Evolutionary conservation across 2,329 filamentous ascomycete species (phyloP).

Genomic region (Trichoderma lentiforme): DNA sequence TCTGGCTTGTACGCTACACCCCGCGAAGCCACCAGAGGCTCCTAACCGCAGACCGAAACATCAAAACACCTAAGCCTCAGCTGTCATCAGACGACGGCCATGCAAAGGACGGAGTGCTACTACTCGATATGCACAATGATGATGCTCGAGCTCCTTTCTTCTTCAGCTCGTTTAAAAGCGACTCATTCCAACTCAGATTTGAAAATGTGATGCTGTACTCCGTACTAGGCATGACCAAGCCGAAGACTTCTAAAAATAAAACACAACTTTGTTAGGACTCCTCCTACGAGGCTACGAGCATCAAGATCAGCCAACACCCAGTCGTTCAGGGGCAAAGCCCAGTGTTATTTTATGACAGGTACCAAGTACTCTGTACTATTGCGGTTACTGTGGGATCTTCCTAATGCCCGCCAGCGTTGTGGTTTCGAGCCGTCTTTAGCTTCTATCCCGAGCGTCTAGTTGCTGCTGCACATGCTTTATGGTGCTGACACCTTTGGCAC

Average conservation of each 20-base stretch:
- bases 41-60: constrained; percentile 1
- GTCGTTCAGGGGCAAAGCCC: not conserved
- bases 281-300: not conserved
- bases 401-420: not conserved
- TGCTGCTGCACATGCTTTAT: not conserved
- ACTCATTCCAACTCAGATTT: not conserved
- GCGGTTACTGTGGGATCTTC: not conserved
- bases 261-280: not conserved
- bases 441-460: not conserved
- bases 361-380: not conserved
- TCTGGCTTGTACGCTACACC: constrained; percentile 4
- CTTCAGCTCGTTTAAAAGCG: not conserved
- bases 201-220: not conserved
- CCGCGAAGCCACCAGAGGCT: not conserved
- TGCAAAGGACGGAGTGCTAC: not conserved
- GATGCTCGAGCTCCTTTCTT: not conserved
- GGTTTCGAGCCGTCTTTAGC: not conserved
- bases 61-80: constrained; percentile 3
- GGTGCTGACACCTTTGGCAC: not conserved
- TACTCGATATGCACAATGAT: constrained; percentile 1
- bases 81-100: not conserved
- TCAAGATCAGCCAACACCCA: not conserved
- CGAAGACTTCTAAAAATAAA: not conserved
- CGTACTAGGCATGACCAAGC: too few relatives aligned
- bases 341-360: not conserved